Percentiles rank a stretch among this genome's conserved stretches.
Conservation (phyloP, 2,329 filamentous ascomycete species). For the Penicillium sp. region DNA sequence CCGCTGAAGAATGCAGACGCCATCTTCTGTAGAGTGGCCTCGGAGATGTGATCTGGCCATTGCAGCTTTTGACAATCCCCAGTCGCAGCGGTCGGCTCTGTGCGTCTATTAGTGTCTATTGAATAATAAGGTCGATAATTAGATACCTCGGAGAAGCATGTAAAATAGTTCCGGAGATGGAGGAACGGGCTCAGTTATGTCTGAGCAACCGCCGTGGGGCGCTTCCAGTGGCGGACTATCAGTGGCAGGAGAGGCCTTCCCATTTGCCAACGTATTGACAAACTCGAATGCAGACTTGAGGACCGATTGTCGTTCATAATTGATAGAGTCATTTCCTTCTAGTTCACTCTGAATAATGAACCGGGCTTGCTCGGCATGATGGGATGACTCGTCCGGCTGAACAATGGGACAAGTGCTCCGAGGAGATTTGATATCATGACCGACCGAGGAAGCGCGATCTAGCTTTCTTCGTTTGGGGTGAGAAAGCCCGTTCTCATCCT, state of each 20-base stretch:
- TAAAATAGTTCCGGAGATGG: constrained; percentile 25
- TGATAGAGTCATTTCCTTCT: constrained; percentile 15
- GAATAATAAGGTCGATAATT: neutral
- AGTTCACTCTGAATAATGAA: constrained; percentile 26
- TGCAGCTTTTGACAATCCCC: constrained; percentile 6
- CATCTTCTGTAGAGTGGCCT: constrained; percentile 22
- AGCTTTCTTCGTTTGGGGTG: constrained; percentile 12
- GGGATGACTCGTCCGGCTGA: constrained; percentile 17
- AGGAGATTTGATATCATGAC: constrained; percentile 6
- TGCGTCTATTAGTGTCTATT: neutral
- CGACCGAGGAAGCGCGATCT: constrained; percentile 1
- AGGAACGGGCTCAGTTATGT: constrained; percentile 6
- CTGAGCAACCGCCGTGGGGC: constrained; percentile 3
- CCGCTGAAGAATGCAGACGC: constrained; percentile 14
- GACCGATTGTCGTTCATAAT: constrained; percentile 18
- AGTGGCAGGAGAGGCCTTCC: constrained; percentile 1
- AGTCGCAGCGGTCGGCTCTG: constrained; percentile 9
- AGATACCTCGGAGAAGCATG: constrained; percentile 23
- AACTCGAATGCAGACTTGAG: constrained; percentile 23
- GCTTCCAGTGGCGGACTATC: constrained; percentile 2
- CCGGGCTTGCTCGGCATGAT: constrained; percentile 27
- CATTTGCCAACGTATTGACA: constrained; percentile 18
- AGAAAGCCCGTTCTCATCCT: neutral
- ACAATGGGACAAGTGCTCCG: constrained; percentile 6
- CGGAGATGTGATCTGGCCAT: constrained; percentile 31